Evolutionary conservation across 2,329 filamentous ascomycete genomes (phyloP).

Genomic region (Lizonia empirigonia): DNA sequence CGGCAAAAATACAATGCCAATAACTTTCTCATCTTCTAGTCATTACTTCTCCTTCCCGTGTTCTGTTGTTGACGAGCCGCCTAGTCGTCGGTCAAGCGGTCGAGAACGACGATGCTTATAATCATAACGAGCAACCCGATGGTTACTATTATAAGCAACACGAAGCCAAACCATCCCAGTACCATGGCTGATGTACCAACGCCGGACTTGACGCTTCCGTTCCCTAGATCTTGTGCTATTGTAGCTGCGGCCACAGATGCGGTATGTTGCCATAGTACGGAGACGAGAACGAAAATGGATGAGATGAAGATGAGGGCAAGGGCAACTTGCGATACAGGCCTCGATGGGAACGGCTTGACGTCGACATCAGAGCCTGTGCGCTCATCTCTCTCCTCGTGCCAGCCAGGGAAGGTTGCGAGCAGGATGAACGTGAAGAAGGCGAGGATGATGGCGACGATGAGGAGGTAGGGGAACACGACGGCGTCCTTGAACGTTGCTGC

Average conservation of each 20-base stretch:
- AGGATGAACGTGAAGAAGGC: constrained; percentile 95
- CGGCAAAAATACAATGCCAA: constrained; percentile 33
- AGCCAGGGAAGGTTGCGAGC: constrained; percentile 94
- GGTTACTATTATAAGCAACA: constrained; percentile 90
- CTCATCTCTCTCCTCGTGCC: constrained; percentile 88
- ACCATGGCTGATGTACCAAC: constrained; percentile 97
- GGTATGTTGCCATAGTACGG: constrained; percentile 87
- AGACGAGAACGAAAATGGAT: constrained; percentile 69
- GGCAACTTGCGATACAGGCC: constrained; percentile 89
- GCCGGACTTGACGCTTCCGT: constrained; percentile 83
- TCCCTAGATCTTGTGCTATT: constrained; percentile 90
- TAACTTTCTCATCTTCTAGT: constrained; percentile 19
- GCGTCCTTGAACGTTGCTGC: constrained; percentile 97
- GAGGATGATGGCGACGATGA: constrained; percentile 98
- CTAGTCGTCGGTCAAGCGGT: constrained; percentile 59
- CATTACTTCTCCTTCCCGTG: constrained; percentile 15
- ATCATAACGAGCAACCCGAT: constrained; percentile 97
- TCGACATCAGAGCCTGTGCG: constrained; percentile 80
- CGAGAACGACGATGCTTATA: constrained; percentile 82
- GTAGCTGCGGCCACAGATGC: constrained; percentile 94
- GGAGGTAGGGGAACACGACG: constrained; percentile 95
- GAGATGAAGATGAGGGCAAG: constrained; percentile 85
- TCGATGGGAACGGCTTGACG: constrained; percentile 91
- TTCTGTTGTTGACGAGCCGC: background rate
- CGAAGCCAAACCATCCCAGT: constrained; percentile 96